These are phyloP conservation scores for Alternaria gansuensis DNA, from an alignment of 2,329 filamentous ascomycete species.

Conservation along the genomic window DNA sequence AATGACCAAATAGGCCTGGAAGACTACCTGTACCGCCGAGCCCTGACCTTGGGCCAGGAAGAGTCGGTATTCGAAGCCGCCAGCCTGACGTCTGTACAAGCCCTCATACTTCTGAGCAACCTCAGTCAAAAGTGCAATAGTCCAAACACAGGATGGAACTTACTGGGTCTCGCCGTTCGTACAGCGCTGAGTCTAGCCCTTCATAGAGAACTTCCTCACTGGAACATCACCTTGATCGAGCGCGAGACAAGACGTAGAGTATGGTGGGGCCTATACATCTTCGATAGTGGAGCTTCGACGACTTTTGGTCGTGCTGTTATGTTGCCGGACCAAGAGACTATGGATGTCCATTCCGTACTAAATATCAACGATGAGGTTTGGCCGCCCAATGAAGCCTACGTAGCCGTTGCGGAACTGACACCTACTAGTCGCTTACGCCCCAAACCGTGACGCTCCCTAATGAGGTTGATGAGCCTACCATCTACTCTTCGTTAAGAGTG, in stretches of 20 bases:
- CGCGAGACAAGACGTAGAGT: constrained; percentile 37
- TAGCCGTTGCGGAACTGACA: background rate
- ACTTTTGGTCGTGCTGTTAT: constrained; percentile 39
- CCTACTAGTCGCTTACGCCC: constrained; percentile 34
- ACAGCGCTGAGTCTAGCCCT: constrained; percentile 39
- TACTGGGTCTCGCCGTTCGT: constrained; percentile 37
- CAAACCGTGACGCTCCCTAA: constrained; percentile 28
- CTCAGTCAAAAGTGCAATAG: constrained; percentile 38
- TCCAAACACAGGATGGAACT: constrained; percentile 40
- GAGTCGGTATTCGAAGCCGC: constrained; percentile 40
- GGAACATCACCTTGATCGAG: constrained; percentile 40
- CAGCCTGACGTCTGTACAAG: constrained; percentile 37
- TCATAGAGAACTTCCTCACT: constrained; percentile 39
- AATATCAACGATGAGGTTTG: constrained; percentile 36
- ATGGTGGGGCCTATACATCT: constrained; percentile 41
- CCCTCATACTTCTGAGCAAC: constrained; percentile 37
- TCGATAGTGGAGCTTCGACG: constrained; percentile 40
- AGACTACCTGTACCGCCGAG: constrained; percentile 38
- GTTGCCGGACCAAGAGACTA: constrained; percentile 37
- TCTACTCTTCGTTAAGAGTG: constrained; percentile 33
- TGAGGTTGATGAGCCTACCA: constrained; percentile 30
- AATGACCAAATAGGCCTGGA: constrained; percentile 36
- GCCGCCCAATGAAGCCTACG: background rate
- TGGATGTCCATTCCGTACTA: constrained; percentile 38
- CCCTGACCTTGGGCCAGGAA: constrained; percentile 37